phyloP scores from a whole-genome alignment of 1,139 yeast species.

The Magnusiomyces magnusii region DNA sequence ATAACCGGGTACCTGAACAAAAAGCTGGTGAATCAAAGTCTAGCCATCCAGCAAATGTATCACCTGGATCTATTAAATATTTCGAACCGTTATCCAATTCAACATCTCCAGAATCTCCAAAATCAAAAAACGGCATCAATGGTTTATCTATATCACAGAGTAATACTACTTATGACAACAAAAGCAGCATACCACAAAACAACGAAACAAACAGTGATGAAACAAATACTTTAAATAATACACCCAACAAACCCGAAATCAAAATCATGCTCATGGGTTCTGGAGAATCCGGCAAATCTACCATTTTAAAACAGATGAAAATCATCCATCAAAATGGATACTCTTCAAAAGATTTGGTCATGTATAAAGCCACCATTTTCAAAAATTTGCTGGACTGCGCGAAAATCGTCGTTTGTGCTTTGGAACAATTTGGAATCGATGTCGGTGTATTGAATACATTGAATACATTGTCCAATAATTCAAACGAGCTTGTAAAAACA shows the following conservation, averaged over 20 bases:
- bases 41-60: no score
- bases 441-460: no score
- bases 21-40: no score
- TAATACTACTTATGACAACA: no score
- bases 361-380: constrained; percentile 60
- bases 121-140: no score
- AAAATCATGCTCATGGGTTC: constrained; percentile 63
- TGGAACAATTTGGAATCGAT: constrained; percentile 28
- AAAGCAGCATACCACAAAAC: background rate
- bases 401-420: constrained; percentile 51
- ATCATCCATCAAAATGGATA: constrained; percentile 67
- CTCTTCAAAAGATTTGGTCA: constrained; percentile 50
- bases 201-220: background rate
- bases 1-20: background rate
- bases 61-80: no score
- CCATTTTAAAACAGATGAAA: constrained; percentile 69
- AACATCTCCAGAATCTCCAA: no score
- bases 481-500: no score
- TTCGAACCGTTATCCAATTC: no score
- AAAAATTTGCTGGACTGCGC: constrained; percentile 59
- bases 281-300: constrained; percentile 71
- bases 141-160: no score
- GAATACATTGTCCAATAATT: no score
- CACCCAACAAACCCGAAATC: constrained; percentile 36
- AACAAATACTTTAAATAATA: no score